A percentile compares a stretch with the other conserved stretches of the same genome.
Conservation (phyloP, 2,329 filamentous ascomycete species). For the Apiospora rasikravindrae region DNA sequence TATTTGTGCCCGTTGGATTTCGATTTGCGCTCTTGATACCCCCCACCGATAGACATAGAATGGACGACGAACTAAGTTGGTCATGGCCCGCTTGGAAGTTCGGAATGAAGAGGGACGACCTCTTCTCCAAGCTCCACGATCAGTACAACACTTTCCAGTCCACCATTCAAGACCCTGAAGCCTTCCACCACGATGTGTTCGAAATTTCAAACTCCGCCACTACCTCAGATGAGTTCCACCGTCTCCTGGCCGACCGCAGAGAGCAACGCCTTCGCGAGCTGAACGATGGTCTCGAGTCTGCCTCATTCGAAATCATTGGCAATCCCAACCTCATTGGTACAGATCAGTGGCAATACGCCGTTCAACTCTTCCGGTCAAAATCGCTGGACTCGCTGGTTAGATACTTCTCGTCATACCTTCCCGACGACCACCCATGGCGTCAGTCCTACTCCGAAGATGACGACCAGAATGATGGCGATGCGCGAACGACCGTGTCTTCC, state of each 20-base stretch:
- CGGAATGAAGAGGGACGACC: conserved; percentile 64
- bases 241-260: conserved; percentile 58
- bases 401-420: conserved; percentile 65
- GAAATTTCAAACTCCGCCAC: conserved; percentile 59
- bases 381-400: conserved; percentile 65
- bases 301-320: conserved; percentile 65
- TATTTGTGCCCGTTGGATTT: conserved; percentile 8
- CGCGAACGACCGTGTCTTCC: conserved; percentile 41
- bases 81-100: conserved; percentile 68
- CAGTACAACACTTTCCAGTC: conserved; percentile 64
- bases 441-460: conserved; percentile 29
- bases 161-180: conserved; percentile 62
- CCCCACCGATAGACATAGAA: conserved; percentile 39
- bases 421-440: conserved; percentile 53
- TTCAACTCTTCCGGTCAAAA: conserved; percentile 64
- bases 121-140: conserved; percentile 62
- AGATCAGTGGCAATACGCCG: conserved; percentile 62
- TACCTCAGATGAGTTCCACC: conserved; percentile 59
- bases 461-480: conserved; percentile 19
- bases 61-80: conserved; percentile 57
- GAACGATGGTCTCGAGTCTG: conserved; percentile 60
- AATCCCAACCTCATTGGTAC: conserved; percentile 64
- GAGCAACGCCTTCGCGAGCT: conserved; percentile 59
- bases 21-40: conserved; percentile 15
- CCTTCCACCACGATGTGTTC: conserved; percentile 66